Evolutionary conservation across 1,284 basidiomycete genomes (phyloP), one percentile per base, ranked within the genome.

Genomic region (Pseudozyma sp.): DNA sequence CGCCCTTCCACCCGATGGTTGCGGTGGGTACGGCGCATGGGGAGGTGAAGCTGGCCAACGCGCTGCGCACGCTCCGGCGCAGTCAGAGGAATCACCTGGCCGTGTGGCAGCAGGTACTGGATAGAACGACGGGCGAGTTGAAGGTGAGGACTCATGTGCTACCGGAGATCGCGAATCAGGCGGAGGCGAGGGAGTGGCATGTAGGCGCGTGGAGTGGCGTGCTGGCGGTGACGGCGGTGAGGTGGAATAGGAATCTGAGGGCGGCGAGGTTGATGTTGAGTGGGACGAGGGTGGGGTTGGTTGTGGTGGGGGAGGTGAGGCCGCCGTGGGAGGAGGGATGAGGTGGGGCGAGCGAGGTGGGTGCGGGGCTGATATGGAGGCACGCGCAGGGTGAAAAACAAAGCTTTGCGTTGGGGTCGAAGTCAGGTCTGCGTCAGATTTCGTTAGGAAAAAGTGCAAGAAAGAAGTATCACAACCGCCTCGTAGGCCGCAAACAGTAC

Each of bases 221-320:
- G 11, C 30, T 75, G 34, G 54, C 51, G n/a, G 58, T 72, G n/a
- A 68, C 57, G 0, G 54, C 51, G 24, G 55, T 63, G 0, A 34
- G 31, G 19, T 75, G 73, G 73, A 68, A 68, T 39, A 54, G 51
- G 16, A 75, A 75, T 24, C 29, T 71, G 40, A 59, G 40, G 1
- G 24, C 67, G 31, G 40, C 37, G 2, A 48, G 52, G 33, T 52
- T 74, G 53, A 11, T 74, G 14, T 5, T 63, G 2, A 54, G 45
- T n/a, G 66, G 54, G 1, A 58, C 67, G 10, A 53, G 48, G 10
- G 30, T 8, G 11, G 71, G 71, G 1, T 14, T 74, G 58, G 58
- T 74, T 1, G 65, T 60, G 49, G 56, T 74, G 13, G 59, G 65
- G 53, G 59, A 56, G 40, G 39, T 68, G 5, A 53, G 45, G 13